Base-by-base conservation (phyloP, 2,329 filamentous ascomycete genomes). In the Bipolaris gigantea region DNA sequence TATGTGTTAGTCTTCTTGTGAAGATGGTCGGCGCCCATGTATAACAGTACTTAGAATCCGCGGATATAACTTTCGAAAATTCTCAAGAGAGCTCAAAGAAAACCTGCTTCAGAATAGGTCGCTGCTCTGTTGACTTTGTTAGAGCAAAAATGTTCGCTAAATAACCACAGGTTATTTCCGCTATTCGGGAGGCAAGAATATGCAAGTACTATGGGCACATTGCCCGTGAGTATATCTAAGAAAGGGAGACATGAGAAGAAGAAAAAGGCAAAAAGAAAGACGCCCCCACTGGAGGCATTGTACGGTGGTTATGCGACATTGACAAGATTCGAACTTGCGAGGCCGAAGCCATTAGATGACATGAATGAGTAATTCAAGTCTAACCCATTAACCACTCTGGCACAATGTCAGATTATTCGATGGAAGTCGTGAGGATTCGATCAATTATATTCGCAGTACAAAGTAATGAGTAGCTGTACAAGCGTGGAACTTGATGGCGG, bases 311-410 rank as follows among this genome's bases (percentile, higher is more conserved):
- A 55, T 49, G 53, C 62, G 65, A 63, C 63, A 56, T 42, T 52
- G 62, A 71, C 70, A 68, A 61, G 70, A 67, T 69, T 74, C 70
- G 72, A 74, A 74, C 72, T 61, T 70, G 68, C 69, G 72, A 63
- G 72, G 66, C 72, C 72, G 71, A 75, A 74, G 72, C 67, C 72
- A 75, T 75, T 73, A 74, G 72, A 75, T 75, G 55, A 65, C 71
- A 42, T 68, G 63, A 72, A 70, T 43, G 38, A 23, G 34, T 48
- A 36, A 70, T 75, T 75, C 72, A 73, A 75, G 72, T 74, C 72
- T 74, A 72, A 74, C 72, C 68, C 72, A 73, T 74, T 74, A 74
- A 75, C 72, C 72, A 75, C 72, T 74, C 72, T 73, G 72, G 69
- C 72, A 75, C 62, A 44, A 32, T 59, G 68, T 62, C 71, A 38